Evolutionary conservation across 495 filamentous ascomycete genomes (phyloP).

Genomic region (Neurospora discreta): DNA sequence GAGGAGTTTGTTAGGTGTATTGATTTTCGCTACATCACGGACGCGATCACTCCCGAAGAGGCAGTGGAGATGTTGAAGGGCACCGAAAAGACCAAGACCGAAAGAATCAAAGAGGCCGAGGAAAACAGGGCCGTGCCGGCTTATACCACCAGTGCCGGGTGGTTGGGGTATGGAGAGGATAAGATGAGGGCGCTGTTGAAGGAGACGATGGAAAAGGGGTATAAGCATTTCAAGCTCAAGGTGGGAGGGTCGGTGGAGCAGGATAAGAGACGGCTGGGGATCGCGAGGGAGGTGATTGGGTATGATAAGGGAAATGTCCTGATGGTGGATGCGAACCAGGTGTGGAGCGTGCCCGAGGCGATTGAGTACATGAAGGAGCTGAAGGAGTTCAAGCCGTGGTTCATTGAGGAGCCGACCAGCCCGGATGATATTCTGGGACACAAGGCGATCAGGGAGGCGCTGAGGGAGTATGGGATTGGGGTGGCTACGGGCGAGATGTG

Average conservation of each 20-base stretch:
- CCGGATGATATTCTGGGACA: slow-evolving; percentile 89
- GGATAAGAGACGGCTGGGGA: slow-evolving; percentile 55
- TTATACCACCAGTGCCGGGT: slow-evolving; percentile 85
- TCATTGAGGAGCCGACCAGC: slow-evolving; percentile 94
- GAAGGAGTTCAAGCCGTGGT: slow-evolving; percentile 83
- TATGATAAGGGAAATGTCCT: slow-evolving; percentile 79
- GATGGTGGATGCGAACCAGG: slow-evolving; percentile 94
- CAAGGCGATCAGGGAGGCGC: slow-evolving; percentile 68
- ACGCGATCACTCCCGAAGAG: slow-evolving; percentile 83
- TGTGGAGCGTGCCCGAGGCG: slow-evolving; percentile 87
- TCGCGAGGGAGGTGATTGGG: slow-evolving; percentile 74
- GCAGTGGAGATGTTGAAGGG: slow-evolving; percentile 59
- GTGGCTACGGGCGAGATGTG: slow-evolving; percentile 96
- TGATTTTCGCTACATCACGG: slow-evolving; percentile 89
- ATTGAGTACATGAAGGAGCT: slow-evolving; percentile 80
- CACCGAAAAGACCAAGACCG: slow-evolving; percentile 50
- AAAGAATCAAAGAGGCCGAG: slow-evolving; percentile 59
- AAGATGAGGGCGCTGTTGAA: slow-evolving; percentile 65
- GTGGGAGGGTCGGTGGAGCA: slow-evolving; percentile 66
- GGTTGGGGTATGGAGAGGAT: slow-evolving; percentile 85
- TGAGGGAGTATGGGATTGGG: slow-evolving; percentile 62
- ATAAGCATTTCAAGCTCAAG: slow-evolving; percentile 87
- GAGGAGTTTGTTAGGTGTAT: slow-evolving; percentile 80
- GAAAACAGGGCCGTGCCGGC: slow-evolving; percentile 66
- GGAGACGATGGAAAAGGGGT: slow-evolving; percentile 64